Base-by-base conservation (phyloP, 2,329 filamentous ascomycete genomes). In the Claviceps sorghi region DNA sequence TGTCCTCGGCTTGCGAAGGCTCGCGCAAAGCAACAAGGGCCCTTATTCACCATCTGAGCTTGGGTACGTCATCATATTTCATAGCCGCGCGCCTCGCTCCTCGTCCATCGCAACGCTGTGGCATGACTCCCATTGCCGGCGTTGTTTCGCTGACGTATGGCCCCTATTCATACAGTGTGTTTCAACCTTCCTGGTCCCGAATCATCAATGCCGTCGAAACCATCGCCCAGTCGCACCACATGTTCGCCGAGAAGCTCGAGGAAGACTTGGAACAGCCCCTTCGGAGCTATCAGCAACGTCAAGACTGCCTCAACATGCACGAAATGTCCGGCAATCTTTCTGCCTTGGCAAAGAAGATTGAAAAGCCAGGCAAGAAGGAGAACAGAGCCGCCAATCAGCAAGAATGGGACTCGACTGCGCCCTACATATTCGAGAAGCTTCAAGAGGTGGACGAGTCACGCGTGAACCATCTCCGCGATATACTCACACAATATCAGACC, bases 351-450 rank as follows among this genome's bases (percentile, higher is more conserved):
- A 90, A 82, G 64, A 89, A 94, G 54, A 76, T 97, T 51, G 88
- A 96, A 51, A 95, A 90, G 70, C 75, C 94, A 50, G 82, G 73
- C 62, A 84, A 78, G 63, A 95, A 91, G 68, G 88, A 86, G 55
- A 77, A 78, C 51, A 88, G 84, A 68, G 81, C 84, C 43, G 89
- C 88, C 55, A 84, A 88, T n/a, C 80, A 76, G 45, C 78, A 84
- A 58, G 86, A 95, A 64, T 98, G 93, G 93, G 84, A 95, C 52
- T 89, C 88, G 1, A 89, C 95, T 66, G 88, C 93, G 15, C 93
- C 93, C 1, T 97, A 88, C 67, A 85, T 96, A 55, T 96, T 95
- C 63, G 93, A 98, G 69, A 86, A 84, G 55, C 78, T 98, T 29
- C 93, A 98, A 66, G 84, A 87, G 6, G 73, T 94, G 34, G 93